Base-by-base conservation (phyloP, 202 grass and related monocot species). In the Musa balbisiana region DNA sequence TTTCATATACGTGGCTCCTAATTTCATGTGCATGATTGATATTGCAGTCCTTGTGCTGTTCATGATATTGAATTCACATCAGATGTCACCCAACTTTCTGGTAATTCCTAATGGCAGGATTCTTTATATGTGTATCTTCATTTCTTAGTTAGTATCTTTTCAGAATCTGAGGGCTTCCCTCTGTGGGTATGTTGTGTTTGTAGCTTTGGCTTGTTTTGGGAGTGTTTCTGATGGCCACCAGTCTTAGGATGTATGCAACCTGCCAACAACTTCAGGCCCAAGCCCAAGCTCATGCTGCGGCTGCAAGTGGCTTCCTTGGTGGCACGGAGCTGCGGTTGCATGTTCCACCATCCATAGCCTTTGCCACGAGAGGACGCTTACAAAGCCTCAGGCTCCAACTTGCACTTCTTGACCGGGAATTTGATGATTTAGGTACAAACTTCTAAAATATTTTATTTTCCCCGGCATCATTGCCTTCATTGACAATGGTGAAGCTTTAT, bases 311-410 rank as follows among this genome's bases (percentile, higher is more conserved):
- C 52, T 91, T 92, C 60, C 83, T 98, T 49, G 89, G 88, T 53
- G 91, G 89, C 55, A 89, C 95, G 12, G 95, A 94, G 77, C 73
- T 98, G 70, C 86, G 88, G 26, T 79, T 94, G 60, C 95, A 89
- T 78, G 83, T 98, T 50, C 95, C 95, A 1, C 86, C 84, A 62
- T 94, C 83, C 62, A 89, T 97, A 77, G 73, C 88, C 49, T 67
- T 91, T 77, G 86, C 88, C 24, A 88, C 91, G 0, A 87, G 85
- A 80, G 95, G 91, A 62, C 84, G 87, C 33, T 80, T 98, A 64
- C 95, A 98, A 79, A 89, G 83, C 55, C 95, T 98, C 78, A 91
- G 95, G 69, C 88, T 98, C 67, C 91, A 98, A 80, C 91, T 98
- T 64, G 88, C 91, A 21, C 85, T 98, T 54, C 84, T 98, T 62